Evolutionary conservation across 345 rosid species (phyloP).

Genomic region (Arabidopsis thaliana): DNA sequence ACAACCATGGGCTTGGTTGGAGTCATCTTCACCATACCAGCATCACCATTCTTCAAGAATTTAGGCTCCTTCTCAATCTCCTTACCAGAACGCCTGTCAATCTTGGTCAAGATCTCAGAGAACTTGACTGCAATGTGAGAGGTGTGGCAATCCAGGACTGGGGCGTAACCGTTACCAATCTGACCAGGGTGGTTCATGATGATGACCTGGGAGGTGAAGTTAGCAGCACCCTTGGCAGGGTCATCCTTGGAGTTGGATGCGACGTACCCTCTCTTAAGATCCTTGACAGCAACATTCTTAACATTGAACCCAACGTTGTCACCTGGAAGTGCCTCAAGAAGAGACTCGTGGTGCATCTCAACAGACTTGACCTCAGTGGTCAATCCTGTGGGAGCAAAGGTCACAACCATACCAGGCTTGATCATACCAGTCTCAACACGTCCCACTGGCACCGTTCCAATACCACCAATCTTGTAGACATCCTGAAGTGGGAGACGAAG

Average conservation of each 20-base stretch:
- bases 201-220: constrained; percentile 82
- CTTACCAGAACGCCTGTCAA: constrained; percentile 77
- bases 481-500: constrained; percentile 80
- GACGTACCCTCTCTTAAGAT: constrained; percentile 77
- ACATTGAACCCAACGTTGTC: constrained; percentile 71
- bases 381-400: no score
- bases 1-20: constrained; percentile 94
- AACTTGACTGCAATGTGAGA: constrained; percentile 86
- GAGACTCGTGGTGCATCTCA: no score
- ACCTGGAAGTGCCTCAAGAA: constrained; percentile 52
- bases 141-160: constrained; percentile 86
- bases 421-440: no score
- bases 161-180: constrained; percentile 89
- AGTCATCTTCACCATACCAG: constrained; percentile 82
- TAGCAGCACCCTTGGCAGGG: constrained; percentile 80
- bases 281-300: constrained; percentile 87
- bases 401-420: no score
- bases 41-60: constrained; percentile 84
- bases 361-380: no score
- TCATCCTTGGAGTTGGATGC: constrained; percentile 93
- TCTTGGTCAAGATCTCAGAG: constrained; percentile 68
- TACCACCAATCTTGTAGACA: constrained; percentile 72
- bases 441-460: constrained; percentile 67
- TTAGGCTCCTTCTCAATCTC: constrained; percentile 89
- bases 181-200: constrained; percentile 96